phyloP scores from a whole-genome alignment of 2,329 filamentous ascomycete genomes.

The Xylariaceae sp. region DNA sequence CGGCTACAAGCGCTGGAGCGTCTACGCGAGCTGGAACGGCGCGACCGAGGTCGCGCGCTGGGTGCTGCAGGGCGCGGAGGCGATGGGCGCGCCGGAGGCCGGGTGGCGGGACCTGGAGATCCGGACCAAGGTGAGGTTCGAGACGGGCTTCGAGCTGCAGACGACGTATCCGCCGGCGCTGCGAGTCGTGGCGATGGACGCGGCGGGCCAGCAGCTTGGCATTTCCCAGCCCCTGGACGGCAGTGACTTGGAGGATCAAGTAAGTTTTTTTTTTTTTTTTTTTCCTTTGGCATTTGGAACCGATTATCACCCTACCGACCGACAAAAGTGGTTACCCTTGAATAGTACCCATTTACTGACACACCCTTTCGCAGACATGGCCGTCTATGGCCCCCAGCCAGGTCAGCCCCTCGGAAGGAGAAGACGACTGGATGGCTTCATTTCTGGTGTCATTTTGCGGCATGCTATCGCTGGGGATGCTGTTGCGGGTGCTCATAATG shows the following conservation, averaged over 20 bases:
- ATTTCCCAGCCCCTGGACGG: slow-evolving; percentile 9
- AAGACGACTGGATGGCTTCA: too few species aligned
- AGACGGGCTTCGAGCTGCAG: slow-evolving; percentile 24
- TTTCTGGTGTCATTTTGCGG: slow-evolving; percentile 4
- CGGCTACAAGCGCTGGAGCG: slow-evolving; percentile 8
- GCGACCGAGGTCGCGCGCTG: slow-evolving; percentile 29
- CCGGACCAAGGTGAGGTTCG: slow-evolving; percentile 30
- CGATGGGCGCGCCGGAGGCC: slow-evolving; percentile 10
- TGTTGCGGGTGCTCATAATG: slow-evolving; percentile 4
- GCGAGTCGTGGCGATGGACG: slow-evolving; percentile 13
- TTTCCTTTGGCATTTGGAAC: too few species aligned
- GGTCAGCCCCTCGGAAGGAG: too few species aligned
- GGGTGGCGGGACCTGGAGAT: slow-evolving; percentile 9
- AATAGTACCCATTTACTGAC: too few species aligned
- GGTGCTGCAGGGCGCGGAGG: slow-evolving; percentile 35
- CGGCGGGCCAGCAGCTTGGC: slow-evolving; percentile 10
- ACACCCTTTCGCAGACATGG: too few species aligned
- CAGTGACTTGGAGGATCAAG: slow-evolving; percentile 7
- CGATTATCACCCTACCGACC: too few species aligned
- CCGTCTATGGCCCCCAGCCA: too few species aligned
- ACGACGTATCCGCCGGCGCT: slow-evolving; percentile 18
- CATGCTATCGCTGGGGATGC: slow-evolving; percentile 3
- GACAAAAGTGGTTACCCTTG: too few species aligned
- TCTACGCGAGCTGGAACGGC: slow-evolving; percentile 37
- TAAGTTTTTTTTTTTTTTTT: slow-evolving; percentile 7